Evolutionary conservation across 192 early-diverging fungal genomes (phyloP), one percentile per base, ranked within the genome.

Genomic region (Haplosporangium gracile): DNA sequence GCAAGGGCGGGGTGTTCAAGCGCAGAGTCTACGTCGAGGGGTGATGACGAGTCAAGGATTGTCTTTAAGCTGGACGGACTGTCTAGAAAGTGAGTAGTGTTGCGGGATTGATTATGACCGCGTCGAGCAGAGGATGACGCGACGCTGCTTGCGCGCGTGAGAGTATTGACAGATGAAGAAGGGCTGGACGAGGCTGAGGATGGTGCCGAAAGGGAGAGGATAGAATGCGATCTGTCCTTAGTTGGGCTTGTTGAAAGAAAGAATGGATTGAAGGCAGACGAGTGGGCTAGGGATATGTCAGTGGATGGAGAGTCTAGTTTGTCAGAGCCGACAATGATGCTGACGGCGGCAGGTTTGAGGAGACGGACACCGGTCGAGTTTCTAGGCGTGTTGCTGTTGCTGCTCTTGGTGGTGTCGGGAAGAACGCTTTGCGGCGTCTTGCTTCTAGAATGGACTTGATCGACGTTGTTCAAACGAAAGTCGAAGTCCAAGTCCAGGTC

Each of bases 181-280:
- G 83, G 75, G 32, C 83, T 85, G 36, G 83, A 85, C n/a, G 78
- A 68, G 26, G 70, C 70, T 16, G 83, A 85, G 26, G 82, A 83
- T 38, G 82, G 82, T n/a, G 82, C 72, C 3, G 82, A 80, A 24
- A 80, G 75, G 4, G 83, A 72, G 60, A 85, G 83, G 49, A 85
- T 20, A 65, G 80, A 72, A 32, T 65, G 55, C 18, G 82, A 72
- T 63, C 77, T 70, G 74, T 72, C 75, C 60, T 76, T 76, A 75
- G 49, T 63, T 22, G 68, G 29, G 10, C 47, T 70, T 63, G 74
- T 75, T 39, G 68, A 55, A 18, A 47, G 72, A 18, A 65, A 32
- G 40, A 69, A 22, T 5, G 77, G 53, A 72, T 55, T 72, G 73
- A 38, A 79, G 69, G 26, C 5, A 5, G 72, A 75, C 24, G 74